Base-by-base conservation (phyloP, 129 eudicot genomes). In the Centrapalus pauciflorus region DNA sequence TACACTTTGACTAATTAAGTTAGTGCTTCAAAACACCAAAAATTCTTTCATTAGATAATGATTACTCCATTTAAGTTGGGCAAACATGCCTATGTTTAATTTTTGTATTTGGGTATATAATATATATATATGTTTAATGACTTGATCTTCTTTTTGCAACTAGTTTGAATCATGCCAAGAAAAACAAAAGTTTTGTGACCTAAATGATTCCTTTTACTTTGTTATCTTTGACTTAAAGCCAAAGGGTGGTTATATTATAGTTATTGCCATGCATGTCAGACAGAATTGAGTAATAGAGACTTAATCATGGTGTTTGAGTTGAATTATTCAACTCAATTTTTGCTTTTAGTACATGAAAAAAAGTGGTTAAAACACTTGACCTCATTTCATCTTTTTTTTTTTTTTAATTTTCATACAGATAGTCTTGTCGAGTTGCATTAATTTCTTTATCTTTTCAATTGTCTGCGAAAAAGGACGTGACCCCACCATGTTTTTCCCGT, bases 191-290 rank as follows among this genome's bases (percentile, higher is more conserved):
- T 70, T 64, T 29, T 81, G 81, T 75, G 81, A 65, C 75, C 67
- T 70, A 55, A 79, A 82, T 82, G 72, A 78, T 82, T 78, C 51
- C 64, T 34, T 14, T 66, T 56, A 49, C 68, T 67, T 77, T 68
- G 77, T 72, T 80, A 66, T 71, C 84, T 78, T 82, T 78, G 87
- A 82, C 81, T 82, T 66, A 27, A 78, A 82, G 83, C 76, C 78
- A 75, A 82, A 82, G 83, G 52, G 78, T 74, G 43, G 69, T 64
- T 69, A 50, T 72, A 81, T 54, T 72, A 61, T 78, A 74, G 52
- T 74, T 49, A 55, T 33, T 69, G 55, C 76, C 81, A 81, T 77
- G 76, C 81, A 81, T 73, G 76, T 73, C 75, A 77, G 67, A 73
- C 79, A 75, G 66, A 60, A 61, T 67, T 64, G 72, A 77, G 75